Base-by-base conservation (phyloP, 148 eudicot genomes). In the Diospyros kaki region DNA sequence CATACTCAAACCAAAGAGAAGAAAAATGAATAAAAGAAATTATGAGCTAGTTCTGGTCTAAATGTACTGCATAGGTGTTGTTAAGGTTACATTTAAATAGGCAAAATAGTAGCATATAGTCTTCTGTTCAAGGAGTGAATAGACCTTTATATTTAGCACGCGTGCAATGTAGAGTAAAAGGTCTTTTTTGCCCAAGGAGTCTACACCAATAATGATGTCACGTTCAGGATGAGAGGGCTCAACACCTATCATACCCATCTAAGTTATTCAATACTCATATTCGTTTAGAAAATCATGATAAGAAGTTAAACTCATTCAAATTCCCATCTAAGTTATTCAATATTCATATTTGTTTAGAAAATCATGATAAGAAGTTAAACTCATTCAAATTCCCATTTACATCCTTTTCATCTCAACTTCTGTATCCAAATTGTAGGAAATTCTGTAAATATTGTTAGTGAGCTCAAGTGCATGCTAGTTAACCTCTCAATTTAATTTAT, bases 141-240 rank as follows among this genome's bases (percentile, higher is more conserved):
- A 52, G 51, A 93, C 97, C 97, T 87, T 90, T 28, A 80, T 81
- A 42, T 93, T 87, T 9, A 93, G 86, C 62, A 46, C 68, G 1
- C 46, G 77, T 56, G 97, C 83, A 73, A 93, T 90, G 69, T 81
- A 68, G 59, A 86, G 81, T 80, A 93, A 77, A 81, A 93, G 82
- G 76, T 90, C 91, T 86, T 93, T 95, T 80, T 93, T 93, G 8
- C 97, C 97, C 78, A 93, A 80, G 61, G 91, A 65, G 77, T 91
- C 93, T 17, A 72, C 78, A 41, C 86, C 96, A 76, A 91, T 91
- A 64, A 91, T 72, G 42, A 91, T 75, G 39, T 91, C 91, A 77
- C 86, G 87, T 14, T 87, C 81, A 62, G 96, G 96, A 82, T 91
- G 83, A 72, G 88, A 83, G 63, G 67, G 69, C 63, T 89, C 89